Base-by-base conservation (phyloP, 176 grass and related monocot species). In the Carex myosuroides region DNA sequence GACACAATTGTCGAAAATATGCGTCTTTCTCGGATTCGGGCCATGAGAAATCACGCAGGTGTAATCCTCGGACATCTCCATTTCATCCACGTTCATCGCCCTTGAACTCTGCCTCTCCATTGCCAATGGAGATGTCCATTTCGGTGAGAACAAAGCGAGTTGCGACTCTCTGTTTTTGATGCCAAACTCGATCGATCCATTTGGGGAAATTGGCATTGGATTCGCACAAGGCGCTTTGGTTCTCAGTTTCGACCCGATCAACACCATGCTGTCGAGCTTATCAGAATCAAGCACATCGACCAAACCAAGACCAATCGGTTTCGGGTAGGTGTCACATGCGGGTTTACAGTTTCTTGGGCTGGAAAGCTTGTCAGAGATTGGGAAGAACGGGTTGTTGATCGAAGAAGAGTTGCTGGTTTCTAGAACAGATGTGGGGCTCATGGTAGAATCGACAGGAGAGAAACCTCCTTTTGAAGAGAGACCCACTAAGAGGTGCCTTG, bases 11-110 rank as follows among this genome's bases (percentile, higher is more conserved):
- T 78, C 73, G 8, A 78, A 78, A 33, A 78, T 78, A 56, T 78
- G 73, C 0, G 73, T 78, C 52, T 57, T 78, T 3, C 73, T 78
- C 73, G 73, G 73, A 32, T 78, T 78, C 5, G 73, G 73, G 2
- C 73, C 73, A 0, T 78, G 73, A 3, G 73, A 26, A 18, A 78
- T 78, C 73, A 78, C 73, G 13, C 73, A 78, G 0, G 73, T 78
- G 73, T 78, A 78, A 78, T 78, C 73, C 73, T 78, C 73, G 1
- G 73, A 78, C 73, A 78, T 78, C 52, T 78, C 73, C 73, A 78
- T 78, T 33, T 78, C 73, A 35, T 78, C 73, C 24, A 78, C 73
- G 26, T 78, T 78, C 24, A 78, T 78, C 24, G 57, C 73, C 8
- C 24, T 26, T 16, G 52, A 57, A 10, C 73, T 78, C 42, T 73